Percentiles rank a stretch among this genome's conserved stretches.
These are phyloP conservation scores for Komagataella populi DNA, from an alignment of 805 yeast species.

Conservation along the genomic window DNA sequence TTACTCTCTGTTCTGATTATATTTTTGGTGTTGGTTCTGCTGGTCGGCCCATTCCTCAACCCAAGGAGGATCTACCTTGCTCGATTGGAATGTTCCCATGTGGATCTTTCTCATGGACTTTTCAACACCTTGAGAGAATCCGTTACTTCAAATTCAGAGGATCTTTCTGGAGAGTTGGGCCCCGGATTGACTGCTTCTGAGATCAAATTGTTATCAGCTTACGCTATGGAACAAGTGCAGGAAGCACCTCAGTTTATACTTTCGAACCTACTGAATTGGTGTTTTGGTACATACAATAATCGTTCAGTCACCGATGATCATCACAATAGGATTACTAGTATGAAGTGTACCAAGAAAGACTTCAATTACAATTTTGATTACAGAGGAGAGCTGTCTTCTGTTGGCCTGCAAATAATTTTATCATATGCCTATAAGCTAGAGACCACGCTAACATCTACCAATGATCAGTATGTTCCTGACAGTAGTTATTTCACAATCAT, in stretches of 20 bases:
- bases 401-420: constrained; percentile 28
- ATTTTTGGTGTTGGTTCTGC: constrained; percentile 3
- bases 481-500: constrained; percentile 11
- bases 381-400: constrained; percentile 21
- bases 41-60: constrained; percentile 4
- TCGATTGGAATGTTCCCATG: constrained; percentile 33
- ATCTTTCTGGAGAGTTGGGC: constrained; percentile 9
- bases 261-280: constrained; percentile 28
- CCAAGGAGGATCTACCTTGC: constrained; percentile 11
- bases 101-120: constrained; percentile 39
- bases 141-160: constrained; percentile 8
- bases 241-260: constrained; percentile 34
- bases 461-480: constrained; percentile 13
- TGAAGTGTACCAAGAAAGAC: constrained; percentile 9
- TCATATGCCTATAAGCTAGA: constrained; percentile 30
- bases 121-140: constrained; percentile 25
- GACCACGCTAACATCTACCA: constrained; percentile 4
- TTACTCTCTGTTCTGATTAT: constrained; percentile 3
- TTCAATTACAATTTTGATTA: constrained; percentile 27
- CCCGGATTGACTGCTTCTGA: constrained; percentile 31
- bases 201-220: constrained; percentile 27
- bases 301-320: constrained; percentile 4
- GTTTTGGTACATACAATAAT: constrained; percentile 25
- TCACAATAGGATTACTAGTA: background rate
- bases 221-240: constrained; percentile 30